Percentiles rank a stretch among this genome's conserved stretches.
phyloP scores from a whole-genome alignment of 192 early-diverging fungal genomes.

The Phlyctochytrium planicorne region DNA sequence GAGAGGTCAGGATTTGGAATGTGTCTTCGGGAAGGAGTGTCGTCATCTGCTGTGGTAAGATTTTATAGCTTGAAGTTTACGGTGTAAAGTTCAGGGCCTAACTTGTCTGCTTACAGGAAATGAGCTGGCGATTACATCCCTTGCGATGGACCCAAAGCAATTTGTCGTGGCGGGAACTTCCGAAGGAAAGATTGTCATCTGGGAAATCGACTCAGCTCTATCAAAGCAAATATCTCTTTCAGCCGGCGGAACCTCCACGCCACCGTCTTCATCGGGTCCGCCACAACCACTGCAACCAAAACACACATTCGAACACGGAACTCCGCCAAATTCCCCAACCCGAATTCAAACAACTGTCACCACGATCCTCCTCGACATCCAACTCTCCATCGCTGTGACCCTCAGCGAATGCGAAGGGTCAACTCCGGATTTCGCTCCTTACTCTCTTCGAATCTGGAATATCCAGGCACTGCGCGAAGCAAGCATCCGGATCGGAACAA shows the following conservation, averaged over 20 bases:
- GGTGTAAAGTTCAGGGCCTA: too few relatives aligned
- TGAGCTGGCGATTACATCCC: not conserved
- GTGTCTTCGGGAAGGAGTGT: not conserved
- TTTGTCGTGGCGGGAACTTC: constrained; percentile 8
- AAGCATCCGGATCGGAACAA: not conserved
- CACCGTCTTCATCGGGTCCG: not conserved
- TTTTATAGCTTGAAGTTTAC: too few relatives aligned
- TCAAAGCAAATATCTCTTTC: not conserved
- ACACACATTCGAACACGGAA: not conserved
- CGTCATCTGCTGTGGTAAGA: constrained; percentile 2
- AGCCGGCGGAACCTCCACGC: not conserved
- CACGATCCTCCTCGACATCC: not conserved
- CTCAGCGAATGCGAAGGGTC: too few relatives aligned
- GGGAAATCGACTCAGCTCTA: constrained; percentile 7
- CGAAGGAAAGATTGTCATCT: constrained; percentile 4
- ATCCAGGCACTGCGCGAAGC: not conserved
- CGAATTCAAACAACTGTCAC: not conserved
- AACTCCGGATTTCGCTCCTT: too few relatives aligned
- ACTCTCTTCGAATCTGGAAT: too few relatives aligned
- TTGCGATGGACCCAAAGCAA: constrained; percentile 18
- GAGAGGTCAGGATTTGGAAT: constrained; percentile 18
- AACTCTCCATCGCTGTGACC: not conserved
- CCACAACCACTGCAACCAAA: not conserved
- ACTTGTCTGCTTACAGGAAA: too few relatives aligned
- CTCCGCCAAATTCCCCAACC: too few relatives aligned